phyloP scores from a whole-genome alignment of 106 monocot genomes.

The Vanilla planifolia region DNA sequence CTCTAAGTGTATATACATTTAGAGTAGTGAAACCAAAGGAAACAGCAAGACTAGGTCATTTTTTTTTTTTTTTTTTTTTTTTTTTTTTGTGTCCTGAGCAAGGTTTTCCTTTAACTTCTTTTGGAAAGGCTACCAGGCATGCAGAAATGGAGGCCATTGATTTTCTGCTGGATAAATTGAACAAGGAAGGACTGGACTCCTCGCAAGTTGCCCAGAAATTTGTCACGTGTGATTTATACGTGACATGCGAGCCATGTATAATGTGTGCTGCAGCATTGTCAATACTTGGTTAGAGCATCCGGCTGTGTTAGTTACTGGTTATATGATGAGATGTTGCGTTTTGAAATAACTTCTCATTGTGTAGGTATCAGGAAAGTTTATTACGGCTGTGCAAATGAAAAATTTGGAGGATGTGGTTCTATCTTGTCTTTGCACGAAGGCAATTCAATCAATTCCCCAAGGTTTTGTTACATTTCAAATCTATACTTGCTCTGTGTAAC shows the following conservation, averaged over 20 bases:
- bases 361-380: constrained; percentile 69
- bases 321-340: not conserved
- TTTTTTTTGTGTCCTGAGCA: too few species aligned
- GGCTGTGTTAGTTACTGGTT: not conserved
- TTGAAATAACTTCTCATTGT: constrained; percentile 4
- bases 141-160: constrained; percentile 99
- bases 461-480: constrained; percentile 16
- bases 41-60: too few species aligned
- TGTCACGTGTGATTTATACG: constrained; percentile 77
- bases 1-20: too few species aligned
- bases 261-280: constrained; percentile 92
- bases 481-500: not conserved
- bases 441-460: constrained; percentile 15
- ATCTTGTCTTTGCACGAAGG: constrained; percentile 70
- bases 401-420: constrained; percentile 99
- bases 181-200: constrained; percentile 47
- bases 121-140: constrained; percentile 70
- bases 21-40: too few species aligned
- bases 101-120: not conserved
- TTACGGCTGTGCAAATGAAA: constrained; percentile 94
- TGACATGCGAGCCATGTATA: constrained; percentile 97
- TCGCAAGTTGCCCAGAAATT: constrained; percentile 59
- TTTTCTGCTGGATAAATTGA: constrained; percentile 67
- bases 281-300: constrained; percentile 53
- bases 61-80: too few species aligned